These are phyloP conservation scores for Emericellopsis terricola DNA, from an alignment of 495 filamentous ascomycete genomes.

Conservation along the genomic window DNA sequence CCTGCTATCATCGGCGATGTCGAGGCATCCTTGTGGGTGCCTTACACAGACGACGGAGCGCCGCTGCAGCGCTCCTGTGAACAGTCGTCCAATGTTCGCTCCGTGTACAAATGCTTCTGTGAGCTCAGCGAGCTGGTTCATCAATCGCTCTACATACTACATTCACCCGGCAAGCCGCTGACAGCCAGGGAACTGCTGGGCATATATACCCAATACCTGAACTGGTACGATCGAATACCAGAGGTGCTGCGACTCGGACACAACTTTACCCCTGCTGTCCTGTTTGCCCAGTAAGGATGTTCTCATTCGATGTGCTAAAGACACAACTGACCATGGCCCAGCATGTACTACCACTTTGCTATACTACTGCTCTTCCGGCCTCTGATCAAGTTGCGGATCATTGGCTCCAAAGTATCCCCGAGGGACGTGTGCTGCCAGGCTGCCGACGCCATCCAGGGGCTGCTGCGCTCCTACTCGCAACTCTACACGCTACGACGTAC, in stretches of 20 bases:
- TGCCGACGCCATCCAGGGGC: conserved; percentile 39
- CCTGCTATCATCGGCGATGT: conserved; percentile 34
- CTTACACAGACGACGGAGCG: conserved; percentile 39
- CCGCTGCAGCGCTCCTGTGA: conserved; percentile 28
- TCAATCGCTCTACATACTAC: conserved; percentile 42
- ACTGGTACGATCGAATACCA: conserved; percentile 46
- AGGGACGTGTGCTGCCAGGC: conserved; percentile 42
- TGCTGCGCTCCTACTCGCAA: conserved; percentile 36
- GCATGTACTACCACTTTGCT: conserved; percentile 49
- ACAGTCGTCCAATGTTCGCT: conserved; percentile 35
- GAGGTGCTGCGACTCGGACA: conserved; percentile 35
- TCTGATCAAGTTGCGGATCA: conserved; percentile 40
- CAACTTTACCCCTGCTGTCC: conserved; percentile 38
- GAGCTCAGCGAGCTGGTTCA: conserved; percentile 51
- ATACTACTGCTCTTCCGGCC: conserved; percentile 47
- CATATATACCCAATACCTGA: conserved; percentile 38
- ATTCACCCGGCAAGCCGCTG: conserved; percentile 39
- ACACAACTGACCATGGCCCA: conserved; percentile 10
- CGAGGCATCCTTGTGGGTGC: conserved; percentile 36
- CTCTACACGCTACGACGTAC: conserved; percentile 40
- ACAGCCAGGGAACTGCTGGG: conserved; percentile 36
- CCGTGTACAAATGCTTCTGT: conserved; percentile 42
- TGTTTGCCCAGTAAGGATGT: conserved; percentile 43
- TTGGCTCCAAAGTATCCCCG: conserved; percentile 37
- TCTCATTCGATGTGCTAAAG: neutral